A percentile compares a stretch with the other conserved stretches of the same genome.
These are phyloP conservation scores for Citrus mangshanensis DNA, from an alignment of 345 rosid species.

Conservation along the genomic window DNA sequence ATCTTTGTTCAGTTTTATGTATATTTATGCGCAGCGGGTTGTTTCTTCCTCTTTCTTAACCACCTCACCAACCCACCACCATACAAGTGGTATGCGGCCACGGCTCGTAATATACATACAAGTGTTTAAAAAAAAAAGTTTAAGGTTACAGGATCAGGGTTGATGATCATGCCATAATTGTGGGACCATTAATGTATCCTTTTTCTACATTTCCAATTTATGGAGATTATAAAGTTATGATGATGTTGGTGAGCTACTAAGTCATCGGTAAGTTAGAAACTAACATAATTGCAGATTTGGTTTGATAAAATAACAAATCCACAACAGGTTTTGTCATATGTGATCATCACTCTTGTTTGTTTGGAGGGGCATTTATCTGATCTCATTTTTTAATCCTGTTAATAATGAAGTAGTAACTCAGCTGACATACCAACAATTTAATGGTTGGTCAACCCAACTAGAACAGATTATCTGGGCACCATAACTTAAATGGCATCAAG, in stretches of 20 bases:
- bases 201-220: background rate
- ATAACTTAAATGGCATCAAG: background rate
- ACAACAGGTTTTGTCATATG: background rate
- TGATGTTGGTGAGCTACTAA: conserved; percentile 30
- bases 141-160: background rate
- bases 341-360: background rate
- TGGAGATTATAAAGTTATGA: background rate
- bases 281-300: background rate
- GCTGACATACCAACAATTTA: background rate
- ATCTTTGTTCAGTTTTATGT: conserved; percentile 7
- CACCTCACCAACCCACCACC: conserved; percentile 27
- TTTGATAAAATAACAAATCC: background rate
- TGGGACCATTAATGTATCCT: conserved; percentile 3
- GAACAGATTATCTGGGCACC: background rate
- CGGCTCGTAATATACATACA: background rate
- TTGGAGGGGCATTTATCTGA: background rate
- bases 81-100: background rate
- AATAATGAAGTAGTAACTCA: background rate
- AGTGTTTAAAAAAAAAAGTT: background rate
- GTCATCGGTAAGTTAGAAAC: background rate
- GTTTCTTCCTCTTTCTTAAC: conserved; percentile 24
- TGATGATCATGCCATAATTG: background rate
- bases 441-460: background rate
- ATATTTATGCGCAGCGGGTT: background rate
- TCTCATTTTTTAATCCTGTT: background rate